phyloP scores from a whole-genome alignment of 495 filamentous ascomycete genomes.

The Lasiosphaeria ovina region DNA sequence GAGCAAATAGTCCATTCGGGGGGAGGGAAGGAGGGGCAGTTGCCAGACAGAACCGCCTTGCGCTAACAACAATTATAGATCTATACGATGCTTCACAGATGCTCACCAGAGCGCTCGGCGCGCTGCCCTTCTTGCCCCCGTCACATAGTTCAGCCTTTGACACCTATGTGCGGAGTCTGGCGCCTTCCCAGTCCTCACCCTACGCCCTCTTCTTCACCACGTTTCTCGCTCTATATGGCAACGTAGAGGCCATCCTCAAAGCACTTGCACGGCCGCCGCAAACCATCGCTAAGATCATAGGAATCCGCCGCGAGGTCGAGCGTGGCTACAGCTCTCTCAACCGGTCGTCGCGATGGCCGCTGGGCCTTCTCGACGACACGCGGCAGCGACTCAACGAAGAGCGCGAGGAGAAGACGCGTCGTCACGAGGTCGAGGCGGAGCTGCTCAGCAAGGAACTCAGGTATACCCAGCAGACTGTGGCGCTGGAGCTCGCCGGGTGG shows the following conservation, averaged over 20 bases:
- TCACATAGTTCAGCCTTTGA: constrained; percentile 68
- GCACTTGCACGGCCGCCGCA: constrained; percentile 79
- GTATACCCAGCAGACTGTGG: constrained; percentile 92
- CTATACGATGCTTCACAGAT: constrained; percentile 65
- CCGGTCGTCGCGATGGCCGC: constrained; percentile 72
- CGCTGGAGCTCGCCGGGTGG: constrained; percentile 88
- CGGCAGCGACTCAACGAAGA: constrained; percentile 77
- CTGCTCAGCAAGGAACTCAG: constrained; percentile 72
- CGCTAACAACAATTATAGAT: constrained; percentile 46
- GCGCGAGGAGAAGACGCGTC: constrained; percentile 67
- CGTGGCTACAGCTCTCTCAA: constrained; percentile 70
- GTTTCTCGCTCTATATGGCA: constrained; percentile 72
- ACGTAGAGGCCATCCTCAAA: constrained; percentile 73
- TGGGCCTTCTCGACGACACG: constrained; percentile 85
- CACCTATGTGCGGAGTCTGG: constrained; percentile 64
- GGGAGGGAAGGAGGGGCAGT: too few species aligned
- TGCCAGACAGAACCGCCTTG: background rate
- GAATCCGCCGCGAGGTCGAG: constrained; percentile 65
- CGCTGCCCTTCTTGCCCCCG: constrained; percentile 63
- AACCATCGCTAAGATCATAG: constrained; percentile 68
- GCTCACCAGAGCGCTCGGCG: constrained; percentile 55
- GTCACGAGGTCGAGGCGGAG: constrained; percentile 61
- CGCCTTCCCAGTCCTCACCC: constrained; percentile 71
- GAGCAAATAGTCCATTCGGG: background rate
- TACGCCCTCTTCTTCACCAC: constrained; percentile 68